Evolutionary conservation across 2,329 filamentous ascomycete species (phyloP), one percentile per base, ranked within the genome.

Genomic region (Fusarium solani-melongenae): DNA sequence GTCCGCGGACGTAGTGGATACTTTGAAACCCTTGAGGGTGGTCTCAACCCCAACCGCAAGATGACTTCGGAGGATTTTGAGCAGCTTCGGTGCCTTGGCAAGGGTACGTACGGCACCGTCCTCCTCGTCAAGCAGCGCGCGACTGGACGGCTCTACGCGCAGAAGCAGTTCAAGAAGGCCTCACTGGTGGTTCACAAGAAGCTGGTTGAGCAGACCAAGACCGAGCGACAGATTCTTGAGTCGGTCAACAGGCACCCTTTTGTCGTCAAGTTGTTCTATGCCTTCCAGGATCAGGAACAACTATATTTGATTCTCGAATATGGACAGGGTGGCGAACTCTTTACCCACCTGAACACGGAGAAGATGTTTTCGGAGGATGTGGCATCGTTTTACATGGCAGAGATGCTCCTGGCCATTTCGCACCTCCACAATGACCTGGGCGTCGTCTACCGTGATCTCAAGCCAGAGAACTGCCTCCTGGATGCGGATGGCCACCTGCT

Each of bases 91-190:
- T 98, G 96, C 82, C 91, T 99, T 24, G 97, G 97, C 65, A 98
- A 98, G 81, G 96, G 96, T 57, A 95, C 96, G 15, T 99, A 96
- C 81, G 96, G 96, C 38, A 99, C 96, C 1, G 97, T 99, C 12
- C 86, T 98, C 53, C 88, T 99, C 31, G 97, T 99, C 70, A 96
- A 95, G 84, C 96, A 99, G 84, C 91, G 91, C 59, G 86, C 90
- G 33, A 98, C 95, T 2, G 96, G 96, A 46, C 92, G 94, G 49
- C 89, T 99, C 6, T 99, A 95, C 79, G 97, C 96, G 1, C 97
- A 99, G 85, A 99, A 99, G 86, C 96, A 98, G 83, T 96, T 99
- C 84, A 96, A 96, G 82, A 99, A 99, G 84, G 96, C 97, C 1
- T 97, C 95, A 10, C 86, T 99, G 61, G 94, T 95, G 1, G 94